Evolutionary conservation across 495 filamentous ascomycete species (phyloP), one percentile per base, ranked within the genome.

Genomic region (Daldinia vernicosa): DNA sequence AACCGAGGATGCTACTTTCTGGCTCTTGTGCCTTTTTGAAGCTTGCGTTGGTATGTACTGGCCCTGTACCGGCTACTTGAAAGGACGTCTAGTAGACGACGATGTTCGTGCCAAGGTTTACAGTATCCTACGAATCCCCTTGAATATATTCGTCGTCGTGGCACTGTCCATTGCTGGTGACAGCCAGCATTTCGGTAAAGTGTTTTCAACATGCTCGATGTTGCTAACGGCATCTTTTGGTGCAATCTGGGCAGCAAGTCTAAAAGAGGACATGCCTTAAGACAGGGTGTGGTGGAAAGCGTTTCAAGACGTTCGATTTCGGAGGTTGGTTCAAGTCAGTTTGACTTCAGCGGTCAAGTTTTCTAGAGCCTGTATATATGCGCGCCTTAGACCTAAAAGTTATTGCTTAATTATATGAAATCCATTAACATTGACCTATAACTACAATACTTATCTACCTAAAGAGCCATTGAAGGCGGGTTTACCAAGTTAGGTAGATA

Each of bases 91-190:
- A 17, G 78, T 89, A 9, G 81, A 83, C 0, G 85, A 88, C 58
- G 78, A 79, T 9, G 76, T 82, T 9, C 79, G 86, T 15, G 82
- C 84, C 5, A 81, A 83, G 33, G 80, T 88, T 4, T 88, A 89
- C 73, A 80, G 81, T 2, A 68, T 87, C 26, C 32, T 73, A 11
- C 76, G 87, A 57, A 78, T 86, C 8, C 86, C 86, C 17, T 74
- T 87, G 59, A 88, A 88, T 66, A 66, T 87, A 1, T 84, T 87
- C 66, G 86, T 87, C 6, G 84, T 88, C 22, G 67, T 81, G 12
- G 80, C 82, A 24, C 67, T 89, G 53, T 74, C 80, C 37, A 27
- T 82, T 26, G 82, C 81, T 0, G 78, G 79, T n/a, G 81, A 84
- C 52, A 81, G 80, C 17, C 76, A 69, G 17, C 73, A 72, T 6